Base-by-base conservation (phyloP, 1,284 basidiomycete species). In the Acaromyces ingoldii region DNA sequence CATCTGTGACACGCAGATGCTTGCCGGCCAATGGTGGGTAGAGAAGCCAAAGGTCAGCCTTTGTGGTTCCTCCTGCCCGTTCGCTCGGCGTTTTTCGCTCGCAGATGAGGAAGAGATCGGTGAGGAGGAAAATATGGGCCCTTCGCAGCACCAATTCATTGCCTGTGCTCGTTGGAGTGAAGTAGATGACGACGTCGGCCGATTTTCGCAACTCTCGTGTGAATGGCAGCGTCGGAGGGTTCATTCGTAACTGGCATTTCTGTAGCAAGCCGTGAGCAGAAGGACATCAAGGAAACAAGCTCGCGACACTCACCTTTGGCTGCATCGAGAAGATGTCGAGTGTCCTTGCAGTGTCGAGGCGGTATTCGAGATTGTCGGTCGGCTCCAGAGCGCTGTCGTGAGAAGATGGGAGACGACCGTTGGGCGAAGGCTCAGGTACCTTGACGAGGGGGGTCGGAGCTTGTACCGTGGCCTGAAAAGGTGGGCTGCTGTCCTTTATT, bases 11-110 rank as follows among this genome's bases (percentile, higher is more conserved):
- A 6, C 56, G 43, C 49, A 97, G 79, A 69, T 96, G 91, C 75
- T 96, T 97, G 4, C 91, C 92, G 6, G 95, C 87, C 46, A 99
- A 79, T 2, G 95, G 95, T 19, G 95, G 95, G 78, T 95, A 99
- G 60, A 87, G 83, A 47, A 99, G 79, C 85, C 87, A 90, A 85
- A 95, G 88, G 72, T 96, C 91, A n/a, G 42, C 42, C 34, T 13
- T n/a, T 31, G 19, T 28, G 6, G 85, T 57, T 2, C 50, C 52
- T 13, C 46, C 52, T 9, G 60, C 58, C 38, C 53, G 49, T 34
- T 70, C 59, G 53, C 54, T 59, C 5, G 65, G 65, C 22, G 58
- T 61, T 59, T 68, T 58, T 34, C 70, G 61, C 55, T 73, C 71
- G 52, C 75, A 91, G 25, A 96, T 78, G 49, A 97, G 79, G 75